Conservation (phyloP, 2,329 filamentous ascomycete genomes). For the Sclerotinia subarctica region DNA sequence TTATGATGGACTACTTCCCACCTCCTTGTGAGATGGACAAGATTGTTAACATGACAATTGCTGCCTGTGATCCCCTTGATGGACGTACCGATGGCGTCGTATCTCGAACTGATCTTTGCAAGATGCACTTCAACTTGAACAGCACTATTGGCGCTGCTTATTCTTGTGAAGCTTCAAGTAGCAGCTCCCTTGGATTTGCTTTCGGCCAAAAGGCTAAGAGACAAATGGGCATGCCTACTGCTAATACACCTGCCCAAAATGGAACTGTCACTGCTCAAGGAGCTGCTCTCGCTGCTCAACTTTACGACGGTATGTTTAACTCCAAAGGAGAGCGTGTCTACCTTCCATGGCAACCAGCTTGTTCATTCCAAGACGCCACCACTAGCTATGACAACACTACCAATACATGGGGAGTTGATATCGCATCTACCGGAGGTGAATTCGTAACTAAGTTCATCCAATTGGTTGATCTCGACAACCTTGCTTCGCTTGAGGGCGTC, state of each 20-base stretch:
- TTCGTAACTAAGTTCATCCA: conserved; percentile 45
- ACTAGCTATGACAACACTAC: conserved; percentile 16
- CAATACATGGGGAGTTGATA: conserved; percentile 38
- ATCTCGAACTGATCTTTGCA: conserved; percentile 48
- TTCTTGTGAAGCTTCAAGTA: conserved; percentile 41
- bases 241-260: conserved; percentile 27
- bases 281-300: conserved; percentile 39
- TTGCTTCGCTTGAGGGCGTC: conserved; percentile 46
- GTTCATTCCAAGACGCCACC: conserved; percentile 12
- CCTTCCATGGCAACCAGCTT: conserved; percentile 39
- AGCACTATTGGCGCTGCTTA: conserved; percentile 47
- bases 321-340: conserved; percentile 40
- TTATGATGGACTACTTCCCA: conserved; percentile 44
- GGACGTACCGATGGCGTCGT: conserved; percentile 54
- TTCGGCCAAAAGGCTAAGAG: conserved; percentile 12
- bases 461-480: conserved; percentile 42
- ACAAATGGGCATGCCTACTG: conserved; percentile 3
- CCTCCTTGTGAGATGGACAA: conserved; percentile 47
- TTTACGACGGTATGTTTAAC: conserved; percentile 40
- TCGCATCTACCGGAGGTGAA: conserved; percentile 39
- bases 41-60: conserved; percentile 54
- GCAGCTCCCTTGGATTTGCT: not conserved
- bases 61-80: conserved; percentile 53
- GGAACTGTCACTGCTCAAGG: conserved; percentile 33
- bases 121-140: conserved; percentile 44